phyloP scores from a whole-genome alignment of 2,329 filamentous ascomycete genomes.

The Bisporella sp. region DNA sequence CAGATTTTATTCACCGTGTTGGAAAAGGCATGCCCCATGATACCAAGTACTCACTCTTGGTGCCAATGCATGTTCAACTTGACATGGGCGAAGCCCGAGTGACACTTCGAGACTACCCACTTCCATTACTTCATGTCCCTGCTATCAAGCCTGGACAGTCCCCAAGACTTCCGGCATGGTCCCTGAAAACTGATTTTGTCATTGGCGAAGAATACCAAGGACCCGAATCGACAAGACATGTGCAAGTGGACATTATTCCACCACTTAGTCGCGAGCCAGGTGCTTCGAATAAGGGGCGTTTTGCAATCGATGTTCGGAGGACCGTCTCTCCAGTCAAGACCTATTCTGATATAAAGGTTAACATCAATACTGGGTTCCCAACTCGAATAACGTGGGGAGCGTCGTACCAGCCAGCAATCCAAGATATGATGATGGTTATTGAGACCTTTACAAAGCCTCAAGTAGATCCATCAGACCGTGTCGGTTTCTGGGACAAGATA shows the following conservation, averaged over 20 bases:
- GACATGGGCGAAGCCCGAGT: conserved; percentile 85
- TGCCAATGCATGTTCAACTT: conserved; percentile 85
- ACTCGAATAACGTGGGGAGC: conserved; percentile 96
- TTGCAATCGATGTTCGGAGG: conserved; percentile 78
- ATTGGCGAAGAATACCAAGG: conserved; percentile 90
- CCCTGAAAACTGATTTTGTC: conserved; percentile 84
- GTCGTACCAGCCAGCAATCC: conserved; percentile 94
- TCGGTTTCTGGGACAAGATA: conserved; percentile 99
- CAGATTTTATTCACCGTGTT: conserved; percentile 77
- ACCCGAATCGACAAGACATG: conserved; percentile 69
- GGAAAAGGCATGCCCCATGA: conserved; percentile 95
- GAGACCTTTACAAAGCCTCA: conserved; percentile 97
- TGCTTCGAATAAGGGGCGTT: conserved; percentile 53
- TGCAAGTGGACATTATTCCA: conserved; percentile 79
- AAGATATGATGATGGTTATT: conserved; percentile 99
- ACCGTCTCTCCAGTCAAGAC: conserved; percentile 95
- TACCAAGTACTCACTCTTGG: conserved; percentile 81
- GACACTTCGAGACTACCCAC: conserved; percentile 85
- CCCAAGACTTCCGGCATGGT: conserved; percentile 71
- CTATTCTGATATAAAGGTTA: conserved; percentile 84
- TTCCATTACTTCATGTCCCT: conserved; percentile 87
- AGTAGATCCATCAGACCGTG: conserved; percentile 84
- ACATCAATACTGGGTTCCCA: conserved; percentile 87
- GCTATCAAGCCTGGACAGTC: conserved; percentile 74
- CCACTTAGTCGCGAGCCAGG: conserved; percentile 50